phyloP scores from a whole-genome alignment of 2,329 filamentous ascomycete species.

The Bretziella fagacearum region DNA sequence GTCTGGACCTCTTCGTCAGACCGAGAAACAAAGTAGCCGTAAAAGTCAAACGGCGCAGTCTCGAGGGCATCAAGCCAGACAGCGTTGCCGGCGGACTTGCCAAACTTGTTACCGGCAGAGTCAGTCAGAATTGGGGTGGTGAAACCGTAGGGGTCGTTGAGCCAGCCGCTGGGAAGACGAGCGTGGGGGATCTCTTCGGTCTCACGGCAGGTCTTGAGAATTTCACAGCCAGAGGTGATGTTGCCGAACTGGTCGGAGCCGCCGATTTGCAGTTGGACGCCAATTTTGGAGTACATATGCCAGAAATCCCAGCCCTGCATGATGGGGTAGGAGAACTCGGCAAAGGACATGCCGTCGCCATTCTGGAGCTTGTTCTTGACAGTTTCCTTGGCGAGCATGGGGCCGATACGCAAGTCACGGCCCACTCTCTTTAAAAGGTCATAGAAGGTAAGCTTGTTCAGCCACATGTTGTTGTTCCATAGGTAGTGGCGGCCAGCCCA shows the following conservation, averaged over 20 bases:
- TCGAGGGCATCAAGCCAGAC: conserved; percentile 76
- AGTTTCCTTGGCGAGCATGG: conserved; percentile 77
- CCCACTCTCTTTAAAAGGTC: conserved; percentile 65
- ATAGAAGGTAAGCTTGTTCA: conserved; percentile 51
- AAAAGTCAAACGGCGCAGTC: conserved; percentile 72
- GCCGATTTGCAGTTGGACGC: conserved; percentile 73
- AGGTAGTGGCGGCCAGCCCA: conserved; percentile 52
- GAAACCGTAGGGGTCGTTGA: conserved; percentile 57
- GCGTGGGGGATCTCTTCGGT: conserved; percentile 30
- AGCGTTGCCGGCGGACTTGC: conserved; percentile 86
- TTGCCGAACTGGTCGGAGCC: conserved; percentile 95
- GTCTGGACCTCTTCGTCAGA: conserved; percentile 66
- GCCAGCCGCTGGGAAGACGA: conserved; percentile 26
- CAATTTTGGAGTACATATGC: conserved; percentile 53
- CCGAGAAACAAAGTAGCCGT: conserved; percentile 74
- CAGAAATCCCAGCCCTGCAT: conserved; percentile 97
- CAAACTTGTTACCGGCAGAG: conserved; percentile 72
- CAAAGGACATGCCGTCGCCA: conserved; percentile 83
- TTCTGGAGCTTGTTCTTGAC: conserved; percentile 71
- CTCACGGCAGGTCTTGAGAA: conserved; percentile 57
- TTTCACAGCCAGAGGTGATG: conserved; percentile 77
- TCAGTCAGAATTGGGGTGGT: conserved; percentile 84
- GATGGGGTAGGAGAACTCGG: conserved; percentile 84
- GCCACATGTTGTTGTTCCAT: conserved; percentile 73
- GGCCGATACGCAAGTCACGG: conserved; percentile 55